Conservation (phyloP, 768 basidiomycete genomes). For the Leccinum incarnatum region DNA sequence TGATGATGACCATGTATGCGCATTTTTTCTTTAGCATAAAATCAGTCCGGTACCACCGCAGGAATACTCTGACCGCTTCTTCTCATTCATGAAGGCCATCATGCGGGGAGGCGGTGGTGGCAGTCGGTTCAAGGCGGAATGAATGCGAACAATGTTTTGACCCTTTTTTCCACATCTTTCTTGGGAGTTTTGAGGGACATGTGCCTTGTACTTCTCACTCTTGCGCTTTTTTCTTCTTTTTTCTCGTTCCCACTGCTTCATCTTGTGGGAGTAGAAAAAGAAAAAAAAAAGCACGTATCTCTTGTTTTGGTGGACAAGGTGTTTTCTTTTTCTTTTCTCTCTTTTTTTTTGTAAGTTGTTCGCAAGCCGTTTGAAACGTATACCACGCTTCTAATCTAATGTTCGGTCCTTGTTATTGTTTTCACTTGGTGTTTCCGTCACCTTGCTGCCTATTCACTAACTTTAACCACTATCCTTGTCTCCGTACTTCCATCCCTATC, state of each 20-base stretch:
- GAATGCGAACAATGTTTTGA: slow-evolving; percentile 4
- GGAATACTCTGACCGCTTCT: slow-evolving; percentile 90
- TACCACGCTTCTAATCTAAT: slow-evolving; percentile 20
- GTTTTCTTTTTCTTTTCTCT: not conserved
- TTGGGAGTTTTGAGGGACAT: slow-evolving; percentile 10
- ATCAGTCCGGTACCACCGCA: slow-evolving; percentile 89
- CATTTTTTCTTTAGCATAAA: slow-evolving; percentile 60
- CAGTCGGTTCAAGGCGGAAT: slow-evolving; percentile 47
- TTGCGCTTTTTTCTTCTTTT: not conserved
- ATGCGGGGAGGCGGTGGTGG: slow-evolving; percentile 80
- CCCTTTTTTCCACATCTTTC: not conserved
- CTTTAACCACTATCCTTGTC: not conserved
- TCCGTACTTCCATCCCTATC: slow-evolving; percentile 5
- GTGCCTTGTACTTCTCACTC: slow-evolving; percentile 4
- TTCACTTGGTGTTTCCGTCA: not conserved
- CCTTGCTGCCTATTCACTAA: not conserved
- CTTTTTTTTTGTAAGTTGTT: slow-evolving; percentile 5
- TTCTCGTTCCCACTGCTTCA: slow-evolving; percentile 11
- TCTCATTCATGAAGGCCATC: slow-evolving; percentile 78
- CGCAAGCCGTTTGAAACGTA: slow-evolving; percentile 10
- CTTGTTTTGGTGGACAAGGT: slow-evolving; percentile 8
- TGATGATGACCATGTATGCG: slow-evolving; percentile 4
- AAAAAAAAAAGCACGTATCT: not conserved
- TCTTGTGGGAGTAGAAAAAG: slow-evolving; percentile 5
- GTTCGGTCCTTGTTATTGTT: not conserved